Conservation (phyloP, 2,329 filamentous ascomycete species). For the Calonectria honghensis region DNA sequence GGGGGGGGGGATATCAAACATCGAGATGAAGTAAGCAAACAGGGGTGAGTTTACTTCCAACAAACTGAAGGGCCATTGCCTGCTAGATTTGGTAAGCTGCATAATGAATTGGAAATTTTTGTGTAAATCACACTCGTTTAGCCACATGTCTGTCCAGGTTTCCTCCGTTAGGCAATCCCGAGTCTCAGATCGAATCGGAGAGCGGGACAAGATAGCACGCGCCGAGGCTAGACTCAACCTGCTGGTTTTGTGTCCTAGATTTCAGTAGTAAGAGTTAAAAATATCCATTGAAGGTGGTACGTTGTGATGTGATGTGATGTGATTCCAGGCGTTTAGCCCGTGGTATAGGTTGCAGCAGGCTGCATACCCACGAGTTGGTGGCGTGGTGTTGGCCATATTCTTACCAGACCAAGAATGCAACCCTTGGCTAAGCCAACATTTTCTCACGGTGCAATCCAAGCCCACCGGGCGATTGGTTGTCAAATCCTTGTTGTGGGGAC, state of each 20-base stretch:
- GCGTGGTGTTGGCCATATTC: background rate
- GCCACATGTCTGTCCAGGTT: background rate
- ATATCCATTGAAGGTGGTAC: background rate
- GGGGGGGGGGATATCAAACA: background rate
- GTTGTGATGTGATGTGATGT: background rate
- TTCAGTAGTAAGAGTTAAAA: too few relatives aligned
- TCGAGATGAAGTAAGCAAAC: background rate
- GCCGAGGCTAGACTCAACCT: background rate
- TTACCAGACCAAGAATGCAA: background rate
- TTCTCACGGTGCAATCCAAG: background rate
- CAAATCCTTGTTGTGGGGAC: background rate
- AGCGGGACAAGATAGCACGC: background rate
- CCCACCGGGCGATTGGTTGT: background rate
- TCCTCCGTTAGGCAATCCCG: background rate
- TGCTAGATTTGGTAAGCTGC: background rate
- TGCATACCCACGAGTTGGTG: background rate
- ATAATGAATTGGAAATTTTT: background rate
- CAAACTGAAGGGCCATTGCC: background rate
- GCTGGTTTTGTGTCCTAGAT: background rate
- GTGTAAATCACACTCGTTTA: background rate
- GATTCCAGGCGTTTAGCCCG: background rate
- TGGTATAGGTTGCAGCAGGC: background rate
- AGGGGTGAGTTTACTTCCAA: background rate
- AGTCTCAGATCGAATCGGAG: background rate
- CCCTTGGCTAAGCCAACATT: background rate